phyloP scores from a whole-genome alignment of 768 basidiomycete genomes.

The Gymnopilus dilepis region DNA sequence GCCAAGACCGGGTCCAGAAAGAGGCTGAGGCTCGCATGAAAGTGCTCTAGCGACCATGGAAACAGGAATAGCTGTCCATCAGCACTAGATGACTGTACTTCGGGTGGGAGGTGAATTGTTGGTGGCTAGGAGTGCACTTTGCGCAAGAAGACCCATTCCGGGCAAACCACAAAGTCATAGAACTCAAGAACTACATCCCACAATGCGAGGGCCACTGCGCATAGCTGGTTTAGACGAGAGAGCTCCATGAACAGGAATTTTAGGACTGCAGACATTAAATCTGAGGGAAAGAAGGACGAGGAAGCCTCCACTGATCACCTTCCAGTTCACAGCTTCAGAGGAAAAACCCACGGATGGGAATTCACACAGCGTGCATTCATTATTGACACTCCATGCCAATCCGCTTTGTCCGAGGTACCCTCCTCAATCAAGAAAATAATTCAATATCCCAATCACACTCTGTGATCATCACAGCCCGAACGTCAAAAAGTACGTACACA shows the following conservation, averaged over 20 bases:
- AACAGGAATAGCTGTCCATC: slow-evolving; percentile 21
- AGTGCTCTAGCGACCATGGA: slow-evolving; percentile 25
- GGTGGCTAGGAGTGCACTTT: background rate
- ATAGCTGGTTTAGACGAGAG: too few species aligned
- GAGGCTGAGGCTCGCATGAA: slow-evolving; percentile 14
- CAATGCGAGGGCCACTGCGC: too few species aligned
- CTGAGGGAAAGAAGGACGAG: too few species aligned
- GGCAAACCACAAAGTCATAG: too few species aligned
- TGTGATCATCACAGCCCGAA: slow-evolving; percentile 9
- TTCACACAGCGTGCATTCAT: background rate
- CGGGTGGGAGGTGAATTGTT: slow-evolving; percentile 11
- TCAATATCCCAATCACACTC: background rate
- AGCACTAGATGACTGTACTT: slow-evolving; percentile 10
- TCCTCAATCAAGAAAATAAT: slow-evolving; percentile 3
- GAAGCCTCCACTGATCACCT: background rate
- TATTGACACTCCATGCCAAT: slow-evolving; percentile 6
- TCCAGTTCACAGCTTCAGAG: background rate
- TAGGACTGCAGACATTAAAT: too few species aligned
- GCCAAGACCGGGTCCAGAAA: slow-evolving; percentile 14
- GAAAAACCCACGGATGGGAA: background rate
- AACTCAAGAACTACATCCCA: too few species aligned
- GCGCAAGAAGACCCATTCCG: background rate
- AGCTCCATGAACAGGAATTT: too few species aligned
- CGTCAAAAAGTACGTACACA: background rate
- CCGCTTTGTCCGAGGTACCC: background rate